Base-by-base conservation (phyloP, 2,329 filamentous ascomycete species). In the Emericellopsis cladophorae region DNA sequence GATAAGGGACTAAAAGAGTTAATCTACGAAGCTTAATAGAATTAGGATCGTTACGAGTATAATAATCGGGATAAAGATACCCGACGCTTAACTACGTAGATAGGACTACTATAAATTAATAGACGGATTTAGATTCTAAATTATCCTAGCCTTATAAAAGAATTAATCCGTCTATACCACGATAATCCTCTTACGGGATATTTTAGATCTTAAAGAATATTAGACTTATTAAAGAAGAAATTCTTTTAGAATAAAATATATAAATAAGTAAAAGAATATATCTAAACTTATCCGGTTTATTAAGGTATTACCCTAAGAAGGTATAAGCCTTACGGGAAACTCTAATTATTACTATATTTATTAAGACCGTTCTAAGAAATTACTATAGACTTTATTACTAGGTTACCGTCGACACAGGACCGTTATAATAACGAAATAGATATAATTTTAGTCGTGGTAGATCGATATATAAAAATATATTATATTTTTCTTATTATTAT, bases 1-100 rank as follows among this genome's bases (percentile, higher is more conserved):
- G 2, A 5, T 37, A 37, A 48, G 31, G 23, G 49, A 41, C 31
- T 52, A 11, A 29, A 52, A 43, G 7, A n/a, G 4, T 14, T n/a
- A 23, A 38, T 14, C 4, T 23, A 29, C 5, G 4, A 38, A 4
- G 12, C 24, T 23, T 32, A 52, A 37, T 37, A 33, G 9, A 12
- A 34, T 14, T 11, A 48, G 43, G 31, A 46, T 21, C 31, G 41
- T 9, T 51, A 46, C 15, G 15, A 49, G 31, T 21, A 21, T 21
- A 21, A 21, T 21, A 21, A 21, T n/a, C n/a, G n/a, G n/a, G 5
- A 21, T 4, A 21, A 21, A 21, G 5, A 21, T 21, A 21, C 26
- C 36, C 5, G 5, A 21, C 18, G 18, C 18, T 21, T 21, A 4
- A 21, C 5, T 21, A 21, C 5, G 5, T 21, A 21, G 5, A 21